Evolutionary conservation across 495 filamentous ascomycete genomes (phyloP), one percentile per base, ranked within the genome.

Genomic region (Xylaria telfairii): DNA sequence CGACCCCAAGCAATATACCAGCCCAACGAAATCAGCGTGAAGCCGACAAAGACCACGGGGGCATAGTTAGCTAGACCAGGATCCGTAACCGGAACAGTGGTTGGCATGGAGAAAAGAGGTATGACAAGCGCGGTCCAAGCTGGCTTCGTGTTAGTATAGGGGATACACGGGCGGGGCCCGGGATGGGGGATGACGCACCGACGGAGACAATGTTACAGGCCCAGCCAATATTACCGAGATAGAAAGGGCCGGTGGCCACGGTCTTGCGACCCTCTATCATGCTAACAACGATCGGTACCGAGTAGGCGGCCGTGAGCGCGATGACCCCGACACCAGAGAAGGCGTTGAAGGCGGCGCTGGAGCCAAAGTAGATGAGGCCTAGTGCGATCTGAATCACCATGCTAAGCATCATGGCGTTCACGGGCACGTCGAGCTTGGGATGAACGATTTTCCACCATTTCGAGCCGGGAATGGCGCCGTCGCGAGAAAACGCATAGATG

Each of bases 71-170:
- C 89, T 60, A 90, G 74, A 15, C 86, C 86, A 67, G 87, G 82
- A 28, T 82, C 83, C 3, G 80, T 83, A 10, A 91, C 89, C 6
- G 90, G 90, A 60, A 91, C 84, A 13, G 80, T 80, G 4, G 86
- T 85, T 0, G 90, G 90, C 73, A 92, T 85, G 78, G 89, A 91
- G 75, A 92, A 92, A 13, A 91, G 82, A 4, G 90, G 88, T 46
- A 91, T 79, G 24, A 88, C 90, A 51, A 92, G 85, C 9, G 79
- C 65, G 59, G 88, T 89, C 90, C 89, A 92, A 54, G 77, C 88
- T 89, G 67, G 65, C 15, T 42, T 21, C 32, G 46, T 57, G 67
- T 76, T 65, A 78, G 71, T 65, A 57, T 32, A 54, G 24, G 49
- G 26, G 59, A 74, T 57, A 72, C 44, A 65, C 72, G 42, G 65